Conservation (phyloP, 2,329 filamentous ascomycete genomes). For the Pseudogymnoascus sp. region DNA sequence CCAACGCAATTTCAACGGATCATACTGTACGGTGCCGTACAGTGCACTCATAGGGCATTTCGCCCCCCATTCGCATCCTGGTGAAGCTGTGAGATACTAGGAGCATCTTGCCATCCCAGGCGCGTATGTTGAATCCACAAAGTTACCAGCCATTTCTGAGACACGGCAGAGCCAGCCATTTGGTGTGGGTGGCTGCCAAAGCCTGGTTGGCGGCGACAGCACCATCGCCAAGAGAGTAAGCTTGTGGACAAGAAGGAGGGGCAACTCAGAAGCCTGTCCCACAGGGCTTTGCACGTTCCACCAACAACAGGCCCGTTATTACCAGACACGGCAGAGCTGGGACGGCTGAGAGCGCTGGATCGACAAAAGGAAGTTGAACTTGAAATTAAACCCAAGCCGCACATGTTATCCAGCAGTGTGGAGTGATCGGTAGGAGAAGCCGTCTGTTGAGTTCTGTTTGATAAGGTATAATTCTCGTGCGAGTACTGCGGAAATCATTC, state of each 20-base stretch:
- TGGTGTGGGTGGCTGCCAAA: not conserved
- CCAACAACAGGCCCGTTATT: not conserved
- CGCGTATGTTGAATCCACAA: not conserved
- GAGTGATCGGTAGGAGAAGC: not conserved
- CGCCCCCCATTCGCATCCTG: not conserved
- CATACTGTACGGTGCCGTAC: not conserved
- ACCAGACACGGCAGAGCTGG: conserved; percentile 4
- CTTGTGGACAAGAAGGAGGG: not conserved
- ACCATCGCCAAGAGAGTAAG: not conserved
- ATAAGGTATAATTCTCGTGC: not conserved
- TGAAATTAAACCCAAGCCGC: not conserved
- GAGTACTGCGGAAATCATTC: not conserved
- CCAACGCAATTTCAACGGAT: not conserved
- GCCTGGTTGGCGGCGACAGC: not conserved
- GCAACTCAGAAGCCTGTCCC: conserved; percentile 3
- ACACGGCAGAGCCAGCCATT: conserved; percentile 3
- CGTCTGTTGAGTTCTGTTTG: not conserved
- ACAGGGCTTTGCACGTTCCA: not conserved
- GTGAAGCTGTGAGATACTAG: not conserved
- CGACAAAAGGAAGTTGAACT: not conserved
- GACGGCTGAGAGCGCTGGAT: not conserved
- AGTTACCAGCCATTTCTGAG: conserved; percentile 5
- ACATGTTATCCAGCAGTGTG: not conserved
- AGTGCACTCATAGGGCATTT: not conserved
- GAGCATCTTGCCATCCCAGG: not conserved